phyloP scores from a whole-genome alignment of 139 green algal genomes.

The Ettlia oleoabundans region DNA sequence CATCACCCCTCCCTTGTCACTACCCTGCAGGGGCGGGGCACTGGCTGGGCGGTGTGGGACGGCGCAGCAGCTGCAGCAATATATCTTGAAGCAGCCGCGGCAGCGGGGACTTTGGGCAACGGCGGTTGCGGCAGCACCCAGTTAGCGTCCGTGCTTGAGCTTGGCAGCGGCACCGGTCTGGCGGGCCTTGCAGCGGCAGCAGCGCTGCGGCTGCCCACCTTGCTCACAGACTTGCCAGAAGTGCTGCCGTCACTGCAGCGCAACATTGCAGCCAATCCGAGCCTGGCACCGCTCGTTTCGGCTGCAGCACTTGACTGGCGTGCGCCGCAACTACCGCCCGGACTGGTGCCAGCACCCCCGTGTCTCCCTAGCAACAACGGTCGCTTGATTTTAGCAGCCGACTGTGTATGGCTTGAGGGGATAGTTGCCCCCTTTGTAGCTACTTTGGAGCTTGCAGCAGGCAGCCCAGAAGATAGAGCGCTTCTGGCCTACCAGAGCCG shows the following conservation, averaged over 20 bases:
- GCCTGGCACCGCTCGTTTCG: neutral
- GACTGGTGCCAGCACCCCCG: neutral
- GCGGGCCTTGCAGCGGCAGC: slow-evolving; percentile 39
- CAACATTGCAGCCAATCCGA: slow-evolving; percentile 32
- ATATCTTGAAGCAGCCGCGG: slow-evolving; percentile 31
- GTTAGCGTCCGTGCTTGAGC: slow-evolving; percentile 36
- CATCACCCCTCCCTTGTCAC: too few species aligned
- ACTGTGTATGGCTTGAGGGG: slow-evolving; percentile 42
- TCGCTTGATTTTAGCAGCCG: slow-evolving; percentile 33
- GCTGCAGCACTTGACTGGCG: slow-evolving; percentile 6
- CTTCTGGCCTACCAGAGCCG: slow-evolving; percentile 46
- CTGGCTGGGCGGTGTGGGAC: slow-evolving; percentile 49
- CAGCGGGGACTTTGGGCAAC: neutral
- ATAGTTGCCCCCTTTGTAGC: slow-evolving; percentile 33
- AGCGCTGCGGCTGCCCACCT: neutral
- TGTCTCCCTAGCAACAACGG: neutral
- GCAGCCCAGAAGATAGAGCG: neutral
- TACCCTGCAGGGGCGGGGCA: slow-evolving; percentile 39
- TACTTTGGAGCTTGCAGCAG: neutral
- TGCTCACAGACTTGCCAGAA: slow-evolving; percentile 35
- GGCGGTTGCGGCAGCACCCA: too few species aligned
- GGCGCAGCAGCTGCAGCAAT: slow-evolving; percentile 20
- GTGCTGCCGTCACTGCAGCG: slow-evolving; percentile 27
- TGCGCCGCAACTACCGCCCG: neutral
- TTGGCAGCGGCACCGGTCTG: slow-evolving; percentile 39